phyloP scores from a whole-genome alignment of 1,284 basidiomycete species.

The Omphalotus olearius region DNA sequence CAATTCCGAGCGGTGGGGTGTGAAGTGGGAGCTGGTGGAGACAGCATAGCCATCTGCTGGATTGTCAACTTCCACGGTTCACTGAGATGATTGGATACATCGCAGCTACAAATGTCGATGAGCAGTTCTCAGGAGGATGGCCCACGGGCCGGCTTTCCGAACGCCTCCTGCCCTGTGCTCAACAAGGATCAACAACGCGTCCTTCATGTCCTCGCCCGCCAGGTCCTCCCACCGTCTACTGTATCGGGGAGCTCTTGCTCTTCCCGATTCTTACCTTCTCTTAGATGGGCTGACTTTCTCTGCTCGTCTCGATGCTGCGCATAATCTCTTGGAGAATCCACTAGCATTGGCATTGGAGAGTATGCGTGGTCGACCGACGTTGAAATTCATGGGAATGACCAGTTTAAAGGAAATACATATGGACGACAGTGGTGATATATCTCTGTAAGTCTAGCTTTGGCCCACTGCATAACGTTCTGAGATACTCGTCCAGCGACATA shows the following conservation, averaged over 20 bases:
- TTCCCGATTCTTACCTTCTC: constrained; percentile 66
- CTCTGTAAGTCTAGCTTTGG: constrained; percentile 45
- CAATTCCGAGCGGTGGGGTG: too few species aligned
- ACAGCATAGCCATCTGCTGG: too few species aligned
- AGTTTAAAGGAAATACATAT: constrained; percentile 51
- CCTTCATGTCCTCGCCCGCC: constrained; percentile 6
- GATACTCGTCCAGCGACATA: constrained; percentile 47
- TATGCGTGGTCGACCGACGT: constrained; percentile 70
- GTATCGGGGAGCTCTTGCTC: constrained; percentile 70
- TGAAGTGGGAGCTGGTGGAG: too few species aligned
- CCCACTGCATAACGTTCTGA: neutral
- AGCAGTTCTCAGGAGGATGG: too few species aligned
- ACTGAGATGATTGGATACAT: too few species aligned
- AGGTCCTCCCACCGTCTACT: constrained; percentile 43
- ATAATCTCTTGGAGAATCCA: constrained; percentile 55
- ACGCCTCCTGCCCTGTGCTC: too few species aligned
- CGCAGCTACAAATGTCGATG: too few species aligned
- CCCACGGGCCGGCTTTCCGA: too few species aligned
- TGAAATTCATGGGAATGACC: constrained; percentile 54
- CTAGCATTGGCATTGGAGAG: constrained; percentile 71
- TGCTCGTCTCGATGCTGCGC: constrained; percentile 38
- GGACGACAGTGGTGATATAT: constrained; percentile 56
- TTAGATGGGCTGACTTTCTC: constrained; percentile 74
- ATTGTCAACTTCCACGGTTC: too few species aligned
- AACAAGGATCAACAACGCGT: too few species aligned